A percentile compares a stretch with the other conserved stretches of the same genome.
Evolutionary conservation across 2,329 filamentous ascomycete genomes (phyloP).

Genomic region (Diaporthe vaccinii): DNA sequence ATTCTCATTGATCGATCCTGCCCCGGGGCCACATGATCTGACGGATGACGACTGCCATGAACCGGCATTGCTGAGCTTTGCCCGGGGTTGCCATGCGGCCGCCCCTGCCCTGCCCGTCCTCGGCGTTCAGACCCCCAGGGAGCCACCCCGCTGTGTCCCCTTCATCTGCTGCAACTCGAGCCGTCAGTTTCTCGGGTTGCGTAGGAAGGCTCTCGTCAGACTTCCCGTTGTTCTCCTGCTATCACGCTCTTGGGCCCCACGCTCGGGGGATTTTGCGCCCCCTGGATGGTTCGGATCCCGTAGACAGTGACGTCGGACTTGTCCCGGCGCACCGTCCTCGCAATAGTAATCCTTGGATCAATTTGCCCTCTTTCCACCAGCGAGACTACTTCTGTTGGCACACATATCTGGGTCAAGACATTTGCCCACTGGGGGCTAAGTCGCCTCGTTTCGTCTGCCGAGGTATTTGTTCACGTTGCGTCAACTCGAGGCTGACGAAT

Average conservation of each 20-base stretch:
- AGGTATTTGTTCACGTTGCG: not conserved
- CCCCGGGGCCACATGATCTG: constrained; percentile 21
- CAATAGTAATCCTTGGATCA: not conserved
- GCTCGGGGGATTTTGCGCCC: constrained; percentile 5
- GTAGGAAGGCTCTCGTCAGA: not conserved
- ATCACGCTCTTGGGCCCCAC: constrained; percentile 13
- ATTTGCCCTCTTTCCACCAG: not conserved
- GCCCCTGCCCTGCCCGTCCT: not conserved
- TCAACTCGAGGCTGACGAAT: not conserved
- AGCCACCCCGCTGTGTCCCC: not conserved
- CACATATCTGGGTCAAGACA: not conserved
- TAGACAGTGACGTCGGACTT: constrained; percentile 1
- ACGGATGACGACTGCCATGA: constrained; percentile 25
- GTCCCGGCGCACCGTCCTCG: constrained; percentile 9
- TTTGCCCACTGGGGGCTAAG: not conserved
- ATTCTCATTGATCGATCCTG: not conserved
- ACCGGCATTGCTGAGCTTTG: constrained; percentile 22
- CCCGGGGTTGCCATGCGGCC: constrained; percentile 12
- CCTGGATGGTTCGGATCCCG: not conserved
- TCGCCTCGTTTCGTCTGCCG: not conserved
- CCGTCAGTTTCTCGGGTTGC: not conserved
- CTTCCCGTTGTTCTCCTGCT: not conserved
- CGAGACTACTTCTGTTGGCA: not conserved
- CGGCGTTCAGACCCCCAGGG: not conserved
- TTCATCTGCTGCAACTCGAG: constrained; percentile 26